Conservation (phyloP, 805 yeast genomes). For the Kurtzmaniella cleridarum region DNA sequence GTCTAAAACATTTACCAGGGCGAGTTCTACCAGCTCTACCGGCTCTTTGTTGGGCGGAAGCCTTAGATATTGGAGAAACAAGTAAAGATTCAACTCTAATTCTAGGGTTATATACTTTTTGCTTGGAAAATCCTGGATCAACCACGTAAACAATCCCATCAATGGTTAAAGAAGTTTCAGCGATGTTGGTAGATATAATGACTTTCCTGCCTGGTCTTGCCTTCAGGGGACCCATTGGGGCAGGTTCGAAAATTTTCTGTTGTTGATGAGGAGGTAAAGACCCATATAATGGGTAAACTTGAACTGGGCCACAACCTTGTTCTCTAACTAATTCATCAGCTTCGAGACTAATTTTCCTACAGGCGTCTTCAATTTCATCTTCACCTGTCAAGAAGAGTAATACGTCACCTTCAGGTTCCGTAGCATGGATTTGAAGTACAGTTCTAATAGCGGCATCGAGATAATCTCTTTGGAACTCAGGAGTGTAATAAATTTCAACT, state of each 20-base stretch:
- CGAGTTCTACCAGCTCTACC: slow-evolving; percentile 99
- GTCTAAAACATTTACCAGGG: slow-evolving; percentile 95
- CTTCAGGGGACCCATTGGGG: slow-evolving; percentile 60
- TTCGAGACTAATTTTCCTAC: slow-evolving; percentile 80
- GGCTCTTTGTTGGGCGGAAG: slow-evolving; percentile 96
- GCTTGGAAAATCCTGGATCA: slow-evolving; percentile 96
- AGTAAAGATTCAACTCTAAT: slow-evolving; percentile 90
- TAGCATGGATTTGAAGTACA: slow-evolving; percentile 93
- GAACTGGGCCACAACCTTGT: slow-evolving; percentile 82
- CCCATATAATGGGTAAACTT: slow-evolving; percentile 92
- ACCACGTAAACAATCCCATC: slow-evolving; percentile 97
- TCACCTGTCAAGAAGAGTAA: slow-evolving; percentile 89
- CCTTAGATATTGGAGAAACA: slow-evolving; percentile 95
- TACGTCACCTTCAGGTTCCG: slow-evolving; percentile 91
- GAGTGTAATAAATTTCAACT: slow-evolving; percentile 94
- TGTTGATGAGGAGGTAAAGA: slow-evolving; percentile 95
- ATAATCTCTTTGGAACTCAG: slow-evolving; percentile 93
- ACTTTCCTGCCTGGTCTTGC: slow-evolving; percentile 92
- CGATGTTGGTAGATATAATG: slow-evolving; percentile 89
- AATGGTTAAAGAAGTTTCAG: slow-evolving; percentile 95
- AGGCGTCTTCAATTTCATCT: slow-evolving; percentile 97
- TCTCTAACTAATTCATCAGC: slow-evolving; percentile 86
- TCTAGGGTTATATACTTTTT: slow-evolving; percentile 94
- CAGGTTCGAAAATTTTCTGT: slow-evolving; percentile 88
- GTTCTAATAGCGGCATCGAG: slow-evolving; percentile 93